Evolutionary conservation across 164 flowering plant genomes (phyloP).

Genomic region (Chloranthus sessilifolius): DNA sequence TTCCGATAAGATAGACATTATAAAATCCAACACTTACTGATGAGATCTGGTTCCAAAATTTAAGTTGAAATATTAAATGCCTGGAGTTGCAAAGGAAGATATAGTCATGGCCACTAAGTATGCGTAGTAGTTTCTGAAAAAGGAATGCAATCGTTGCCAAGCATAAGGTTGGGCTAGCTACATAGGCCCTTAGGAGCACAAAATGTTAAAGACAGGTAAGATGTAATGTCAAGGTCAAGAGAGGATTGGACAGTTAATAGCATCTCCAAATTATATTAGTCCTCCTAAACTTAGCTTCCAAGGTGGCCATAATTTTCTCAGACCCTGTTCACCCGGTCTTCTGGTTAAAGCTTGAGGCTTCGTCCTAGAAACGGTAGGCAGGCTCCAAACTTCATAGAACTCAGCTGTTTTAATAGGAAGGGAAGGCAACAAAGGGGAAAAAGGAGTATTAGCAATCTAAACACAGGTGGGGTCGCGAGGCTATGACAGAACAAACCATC

Average conservation of each 20-base stretch:
- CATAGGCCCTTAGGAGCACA: slow-evolving; percentile 16
- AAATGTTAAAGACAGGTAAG: slow-evolving; percentile 13
- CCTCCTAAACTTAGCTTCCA: slow-evolving; percentile 42
- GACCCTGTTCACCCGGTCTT: slow-evolving; percentile 79
- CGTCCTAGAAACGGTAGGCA: slow-evolving; percentile 63
- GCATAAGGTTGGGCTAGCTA: slow-evolving; percentile 12
- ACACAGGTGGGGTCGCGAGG: slow-evolving; percentile 41
- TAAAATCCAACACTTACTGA: slow-evolving; percentile 7
- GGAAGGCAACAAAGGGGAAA: slow-evolving; percentile 59
- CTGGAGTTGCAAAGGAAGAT: slow-evolving; percentile 1
- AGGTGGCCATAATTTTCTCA: slow-evolving; percentile 63
- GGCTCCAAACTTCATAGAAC: slow-evolving; percentile 86
- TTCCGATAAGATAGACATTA: too few species aligned
- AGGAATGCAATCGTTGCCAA: slow-evolving; percentile 9
- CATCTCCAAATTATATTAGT: too few species aligned
- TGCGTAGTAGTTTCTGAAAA: slow-evolving; percentile 9
- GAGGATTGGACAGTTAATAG: slow-evolving; percentile 12
- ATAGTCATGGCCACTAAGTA: slow-evolving; percentile 12
- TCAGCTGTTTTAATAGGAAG: slow-evolving; percentile 82
- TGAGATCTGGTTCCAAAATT: slow-evolving; percentile 4
- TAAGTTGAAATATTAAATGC: slow-evolving; percentile 3
- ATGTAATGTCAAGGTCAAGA: slow-evolving; percentile 16
- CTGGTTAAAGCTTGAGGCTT: slow-evolving; percentile 80
- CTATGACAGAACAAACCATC: slow-evolving; percentile 25
- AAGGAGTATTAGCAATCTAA: slow-evolving; percentile 59